phyloP scores from a whole-genome alignment of 2,329 filamentous ascomycete species.

The Aureobasidium sp. region DNA sequence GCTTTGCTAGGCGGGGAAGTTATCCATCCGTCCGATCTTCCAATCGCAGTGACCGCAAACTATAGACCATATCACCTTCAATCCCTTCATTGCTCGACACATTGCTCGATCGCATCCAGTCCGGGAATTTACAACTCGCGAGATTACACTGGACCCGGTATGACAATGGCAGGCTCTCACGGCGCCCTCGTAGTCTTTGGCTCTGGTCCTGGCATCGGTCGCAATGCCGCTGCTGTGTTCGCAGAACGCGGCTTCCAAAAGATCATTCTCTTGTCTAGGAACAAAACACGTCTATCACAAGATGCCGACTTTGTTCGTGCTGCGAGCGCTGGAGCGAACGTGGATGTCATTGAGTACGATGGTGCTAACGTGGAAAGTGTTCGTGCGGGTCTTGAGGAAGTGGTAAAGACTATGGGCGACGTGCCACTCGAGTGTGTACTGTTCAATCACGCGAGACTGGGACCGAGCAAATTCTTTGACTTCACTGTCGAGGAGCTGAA shows the following conservation, averaged over 20 bases:
- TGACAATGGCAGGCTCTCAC: background rate
- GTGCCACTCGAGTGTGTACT: constrained; percentile 40
- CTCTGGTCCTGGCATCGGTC: constrained; percentile 42
- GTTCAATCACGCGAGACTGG: constrained; percentile 46
- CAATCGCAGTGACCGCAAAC: background rate
- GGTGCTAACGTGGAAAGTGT: constrained; percentile 34
- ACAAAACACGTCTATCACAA: constrained; percentile 32
- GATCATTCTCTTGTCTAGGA: constrained; percentile 42
- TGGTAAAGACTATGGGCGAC: constrained; percentile 32
- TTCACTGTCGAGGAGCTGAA: constrained; percentile 39
- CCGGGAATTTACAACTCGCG: background rate
- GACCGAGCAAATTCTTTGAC: constrained; percentile 34
- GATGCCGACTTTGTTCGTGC: constrained; percentile 28
- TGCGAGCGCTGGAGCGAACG: constrained; percentile 26
- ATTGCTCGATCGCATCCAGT: background rate
- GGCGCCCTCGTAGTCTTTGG: constrained; percentile 33
- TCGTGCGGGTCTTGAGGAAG: constrained; percentile 31
- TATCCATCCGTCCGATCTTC: background rate
- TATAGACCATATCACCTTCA: background rate
- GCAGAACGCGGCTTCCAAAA: constrained; percentile 38
- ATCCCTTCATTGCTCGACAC: background rate
- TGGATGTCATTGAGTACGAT: constrained; percentile 40
- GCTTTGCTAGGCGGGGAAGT: background rate
- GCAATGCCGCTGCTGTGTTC: constrained; percentile 34
- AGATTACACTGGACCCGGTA: background rate